Percentiles rank a stretch among this genome's conserved stretches.
phyloP scores from a whole-genome alignment of 371 early-diverging fungal species.

The Rhizopus arrhizus region DNA sequence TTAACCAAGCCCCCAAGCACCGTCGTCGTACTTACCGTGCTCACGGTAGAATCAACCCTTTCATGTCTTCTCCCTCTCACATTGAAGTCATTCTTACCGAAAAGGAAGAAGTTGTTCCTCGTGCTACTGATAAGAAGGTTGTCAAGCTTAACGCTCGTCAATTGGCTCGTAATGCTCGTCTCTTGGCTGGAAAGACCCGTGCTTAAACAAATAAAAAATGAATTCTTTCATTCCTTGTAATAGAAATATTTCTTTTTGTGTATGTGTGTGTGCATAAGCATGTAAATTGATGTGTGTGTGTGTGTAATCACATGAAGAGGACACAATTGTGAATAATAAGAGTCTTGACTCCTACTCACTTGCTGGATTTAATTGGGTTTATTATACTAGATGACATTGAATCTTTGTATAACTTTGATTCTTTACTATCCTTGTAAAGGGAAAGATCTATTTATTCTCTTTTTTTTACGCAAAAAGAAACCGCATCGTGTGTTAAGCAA shows the following conservation, averaged over 20 bases:
- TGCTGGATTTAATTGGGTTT: too few species aligned
- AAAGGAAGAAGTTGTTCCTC: slow-evolving; percentile 79
- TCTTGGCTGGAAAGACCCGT: slow-evolving; percentile 32
- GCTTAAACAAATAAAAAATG: slow-evolving; percentile 27
- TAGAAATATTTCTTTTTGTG: background rate
- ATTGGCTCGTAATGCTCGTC: slow-evolving; percentile 61
- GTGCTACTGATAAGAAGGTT: slow-evolving; percentile 64
- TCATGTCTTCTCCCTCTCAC: slow-evolving; percentile 98
- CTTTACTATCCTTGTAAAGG: too few species aligned
- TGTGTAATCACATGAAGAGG: too few species aligned
- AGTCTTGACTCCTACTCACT: too few species aligned
- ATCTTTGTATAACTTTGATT: too few species aligned
- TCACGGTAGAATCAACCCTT: slow-evolving; percentile 98
- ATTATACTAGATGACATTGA: too few species aligned
- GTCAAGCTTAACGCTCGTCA: slow-evolving; percentile 58
- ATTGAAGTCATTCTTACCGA: slow-evolving; percentile 92
- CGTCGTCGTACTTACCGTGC: slow-evolving; percentile 99
- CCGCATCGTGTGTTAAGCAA: too few species aligned
- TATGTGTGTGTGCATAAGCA: background rate
- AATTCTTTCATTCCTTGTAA: background rate
- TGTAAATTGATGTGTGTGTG: too few species aligned
- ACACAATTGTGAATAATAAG: too few species aligned
- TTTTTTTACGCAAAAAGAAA: too few species aligned
- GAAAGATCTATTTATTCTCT: too few species aligned
- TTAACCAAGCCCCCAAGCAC: slow-evolving; percentile 98